These are phyloP conservation scores for Striga hermonthica DNA, from an alignment of 305 asterid genomes.

Conservation along the genomic window DNA sequence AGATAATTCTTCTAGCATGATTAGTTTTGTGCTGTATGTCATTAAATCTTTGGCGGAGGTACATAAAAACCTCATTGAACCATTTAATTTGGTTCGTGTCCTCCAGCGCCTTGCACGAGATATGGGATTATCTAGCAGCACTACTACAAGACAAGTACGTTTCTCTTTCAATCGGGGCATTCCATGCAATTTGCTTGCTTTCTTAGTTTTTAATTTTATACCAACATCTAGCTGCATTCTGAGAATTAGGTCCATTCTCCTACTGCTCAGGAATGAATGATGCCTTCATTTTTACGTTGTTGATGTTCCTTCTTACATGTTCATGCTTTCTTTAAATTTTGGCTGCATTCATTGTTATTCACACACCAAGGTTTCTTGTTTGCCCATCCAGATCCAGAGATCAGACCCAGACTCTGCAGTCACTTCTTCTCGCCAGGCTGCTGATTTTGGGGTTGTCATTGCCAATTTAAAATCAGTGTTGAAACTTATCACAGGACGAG, in stretches of 20 bases:
- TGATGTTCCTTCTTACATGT: constrained; percentile 14
- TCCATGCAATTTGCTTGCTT: constrained; percentile 28
- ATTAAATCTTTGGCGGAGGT: constrained; percentile 85
- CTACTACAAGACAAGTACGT: constrained; percentile 80
- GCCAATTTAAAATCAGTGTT: constrained; percentile 78
- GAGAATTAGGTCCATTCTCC: constrained; percentile 25
- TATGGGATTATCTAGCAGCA: constrained; percentile 75
- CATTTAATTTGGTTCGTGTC: constrained; percentile 77
- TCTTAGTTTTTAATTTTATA: background rate
- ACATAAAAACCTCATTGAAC: constrained; percentile 86
- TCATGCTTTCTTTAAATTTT: background rate
- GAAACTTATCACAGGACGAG: constrained; percentile 78
- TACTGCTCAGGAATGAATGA: constrained; percentile 26
- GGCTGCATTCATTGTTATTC: constrained; percentile 20
- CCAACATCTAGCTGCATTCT: constrained; percentile 24
- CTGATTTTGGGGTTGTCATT: constrained; percentile 85
- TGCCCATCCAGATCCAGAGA: constrained; percentile 72
- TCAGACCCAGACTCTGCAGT: constrained; percentile 93
- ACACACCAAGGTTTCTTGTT: constrained; percentile 30
- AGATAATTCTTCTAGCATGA: constrained; percentile 89
- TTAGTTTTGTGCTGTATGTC: constrained; percentile 89
- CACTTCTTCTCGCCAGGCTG: constrained; percentile 96
- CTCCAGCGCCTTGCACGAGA: constrained; percentile 98
- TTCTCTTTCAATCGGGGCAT: constrained; percentile 26
- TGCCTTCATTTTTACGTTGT: constrained; percentile 20